These are phyloP conservation scores for Galerina marginata DNA, from an alignment of 768 basidiomycete species.

Conservation along the genomic window DNA sequence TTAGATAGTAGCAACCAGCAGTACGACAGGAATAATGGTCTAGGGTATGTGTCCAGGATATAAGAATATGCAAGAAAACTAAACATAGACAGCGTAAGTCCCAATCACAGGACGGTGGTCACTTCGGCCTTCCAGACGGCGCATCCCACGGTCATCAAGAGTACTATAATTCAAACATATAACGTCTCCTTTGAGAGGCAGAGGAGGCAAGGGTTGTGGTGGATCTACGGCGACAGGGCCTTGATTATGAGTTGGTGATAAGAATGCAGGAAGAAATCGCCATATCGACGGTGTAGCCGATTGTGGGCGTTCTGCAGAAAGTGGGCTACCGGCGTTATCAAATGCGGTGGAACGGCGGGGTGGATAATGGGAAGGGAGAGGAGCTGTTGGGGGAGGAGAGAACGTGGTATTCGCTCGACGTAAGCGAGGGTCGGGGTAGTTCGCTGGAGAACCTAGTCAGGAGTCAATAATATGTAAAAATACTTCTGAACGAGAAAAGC, in stretches of 20 bases:
- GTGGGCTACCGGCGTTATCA: conserved; percentile 23
- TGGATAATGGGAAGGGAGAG: conserved; percentile 18
- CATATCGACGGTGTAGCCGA: conserved; percentile 41
- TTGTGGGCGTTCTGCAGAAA: conserved; percentile 23
- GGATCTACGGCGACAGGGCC: not conserved
- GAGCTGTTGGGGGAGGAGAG: conserved; percentile 34
- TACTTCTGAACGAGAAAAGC: not conserved
- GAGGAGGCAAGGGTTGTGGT: conserved; percentile 23
- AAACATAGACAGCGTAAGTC: conserved; percentile 73
- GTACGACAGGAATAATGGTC: not conserved
- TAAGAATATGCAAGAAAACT: not conserved
- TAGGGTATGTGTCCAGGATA: not conserved
- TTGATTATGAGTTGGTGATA: conserved; percentile 38
- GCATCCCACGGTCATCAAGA: conserved; percentile 78
- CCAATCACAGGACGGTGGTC: conserved; percentile 90
- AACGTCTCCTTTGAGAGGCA: conserved; percentile 68
- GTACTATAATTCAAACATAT: conserved; percentile 75
- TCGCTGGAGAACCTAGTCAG: not conserved
- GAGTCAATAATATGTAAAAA: not conserved
- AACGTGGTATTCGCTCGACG: conserved; percentile 25
- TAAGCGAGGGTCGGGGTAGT: not conserved
- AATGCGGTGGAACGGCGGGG: conserved; percentile 21
- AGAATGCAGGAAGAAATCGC: conserved; percentile 58
- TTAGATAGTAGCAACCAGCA: not conserved
- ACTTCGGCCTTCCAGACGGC: conserved; percentile 74